Evolutionary conservation across 495 filamentous ascomycete species (phyloP).

Genomic region (Aspergillus leporis): DNA sequence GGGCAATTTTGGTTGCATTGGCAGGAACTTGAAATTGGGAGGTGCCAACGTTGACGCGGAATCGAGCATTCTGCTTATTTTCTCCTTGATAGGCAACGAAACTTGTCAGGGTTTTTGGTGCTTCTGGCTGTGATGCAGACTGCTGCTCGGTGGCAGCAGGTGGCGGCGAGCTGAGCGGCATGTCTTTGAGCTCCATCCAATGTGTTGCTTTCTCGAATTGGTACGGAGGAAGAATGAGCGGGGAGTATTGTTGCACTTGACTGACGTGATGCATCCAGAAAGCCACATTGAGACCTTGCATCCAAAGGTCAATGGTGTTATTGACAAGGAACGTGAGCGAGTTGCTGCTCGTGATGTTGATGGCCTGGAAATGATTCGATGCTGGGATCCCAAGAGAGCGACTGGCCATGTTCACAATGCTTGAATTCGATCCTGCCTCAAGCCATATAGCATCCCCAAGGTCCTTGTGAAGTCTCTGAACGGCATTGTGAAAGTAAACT

Average conservation of each 20-base stretch:
- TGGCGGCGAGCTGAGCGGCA: too few relatives aligned
- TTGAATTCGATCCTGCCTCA: slow-evolving; percentile 49
- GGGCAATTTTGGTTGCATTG: too few relatives aligned
- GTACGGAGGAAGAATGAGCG: slow-evolving; percentile 48
- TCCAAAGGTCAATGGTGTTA: slow-evolving; percentile 47
- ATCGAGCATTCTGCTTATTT: too few relatives aligned
- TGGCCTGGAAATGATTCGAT: slow-evolving; percentile 34
- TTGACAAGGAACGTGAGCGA: slow-evolving; percentile 32
- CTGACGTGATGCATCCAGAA: slow-evolving; percentile 49
- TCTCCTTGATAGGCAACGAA: too few relatives aligned
- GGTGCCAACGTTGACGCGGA: too few relatives aligned
- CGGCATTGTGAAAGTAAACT: slow-evolving; percentile 50
- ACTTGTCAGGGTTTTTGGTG: too few relatives aligned
- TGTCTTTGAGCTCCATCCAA: slow-evolving; percentile 32
- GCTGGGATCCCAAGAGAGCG: slow-evolving; percentile 22
- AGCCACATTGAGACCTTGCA: slow-evolving; percentile 30
- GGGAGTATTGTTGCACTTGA: slow-evolving; percentile 33
- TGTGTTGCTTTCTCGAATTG: slow-evolving; percentile 49
- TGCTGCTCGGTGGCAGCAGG: too few relatives aligned
- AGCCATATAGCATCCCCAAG: slow-evolving; percentile 42
- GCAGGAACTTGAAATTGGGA: too few relatives aligned
- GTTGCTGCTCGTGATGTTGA: slow-evolving; percentile 38
- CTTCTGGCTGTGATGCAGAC: too few relatives aligned
- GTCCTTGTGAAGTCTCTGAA: slow-evolving; percentile 26
- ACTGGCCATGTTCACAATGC: slow-evolving; percentile 44